phyloP scores from a whole-genome alignment of 2,329 filamentous ascomycete genomes.

The Ceratocystis diversiconidia region DNA sequence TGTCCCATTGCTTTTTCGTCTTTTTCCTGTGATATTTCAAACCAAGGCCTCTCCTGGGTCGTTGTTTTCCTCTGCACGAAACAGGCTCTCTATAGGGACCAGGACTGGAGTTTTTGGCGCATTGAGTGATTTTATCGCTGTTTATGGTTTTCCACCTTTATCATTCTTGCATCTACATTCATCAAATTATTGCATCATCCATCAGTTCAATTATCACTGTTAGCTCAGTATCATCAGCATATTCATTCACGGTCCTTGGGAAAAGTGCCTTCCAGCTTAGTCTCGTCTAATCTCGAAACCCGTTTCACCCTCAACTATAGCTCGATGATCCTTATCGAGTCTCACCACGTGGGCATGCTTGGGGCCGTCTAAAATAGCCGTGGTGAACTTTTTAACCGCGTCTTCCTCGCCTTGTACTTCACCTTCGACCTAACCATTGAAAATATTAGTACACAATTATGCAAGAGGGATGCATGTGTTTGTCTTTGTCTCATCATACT shows the following conservation, averaged over 20 bases:
- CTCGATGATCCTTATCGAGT: conserved; percentile 54
- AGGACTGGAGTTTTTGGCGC: conserved; percentile 7
- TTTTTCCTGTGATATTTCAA: background rate
- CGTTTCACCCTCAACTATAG: conserved; percentile 51
- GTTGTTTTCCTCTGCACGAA: background rate
- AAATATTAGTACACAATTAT: background rate
- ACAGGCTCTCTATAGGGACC: background rate
- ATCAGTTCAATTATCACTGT: background rate
- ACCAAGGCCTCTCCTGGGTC: background rate
- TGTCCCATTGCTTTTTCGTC: background rate
- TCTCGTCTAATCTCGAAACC: conserved; percentile 43
- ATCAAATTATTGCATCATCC: background rate
- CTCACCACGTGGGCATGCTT: conserved; percentile 56
- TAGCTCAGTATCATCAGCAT: conserved; percentile 3
- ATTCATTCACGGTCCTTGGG: background rate
- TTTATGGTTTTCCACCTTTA: background rate
- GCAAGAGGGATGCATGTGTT: background rate
- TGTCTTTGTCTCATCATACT: conserved; percentile 25
- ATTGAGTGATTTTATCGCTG: background rate
- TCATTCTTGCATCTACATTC: conserved; percentile 9
- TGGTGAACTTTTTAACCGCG: conserved; percentile 53
- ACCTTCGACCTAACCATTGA: conserved; percentile 55
- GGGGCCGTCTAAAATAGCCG: conserved; percentile 63
- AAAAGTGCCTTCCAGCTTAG: background rate
- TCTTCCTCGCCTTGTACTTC: conserved; percentile 68